Base-by-base conservation (phyloP, 75 land plant species). In the Chamaecyparis obtusa region DNA sequence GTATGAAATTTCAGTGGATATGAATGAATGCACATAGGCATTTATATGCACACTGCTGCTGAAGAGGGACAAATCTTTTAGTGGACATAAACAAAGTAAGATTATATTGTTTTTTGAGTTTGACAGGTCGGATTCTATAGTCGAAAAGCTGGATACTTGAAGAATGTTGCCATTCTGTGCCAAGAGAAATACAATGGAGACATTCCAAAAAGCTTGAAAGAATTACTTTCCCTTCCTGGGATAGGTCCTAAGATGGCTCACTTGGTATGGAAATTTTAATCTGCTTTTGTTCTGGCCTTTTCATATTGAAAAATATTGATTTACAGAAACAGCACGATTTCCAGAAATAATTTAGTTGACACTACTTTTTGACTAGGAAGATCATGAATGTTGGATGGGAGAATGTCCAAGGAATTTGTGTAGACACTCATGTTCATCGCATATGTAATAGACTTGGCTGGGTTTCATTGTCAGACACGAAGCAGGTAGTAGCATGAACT, bases 201-300 rank as follows among this genome's bases (percentile, higher is more conserved):
- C 57, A 97, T 97, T 83, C 99, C 99, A 15, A 93, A 89, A 57
- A 88, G 90, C 39, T 88, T 97, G 76, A 86, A 91, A 85, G 97
- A 91, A 36, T 87, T 97, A 37, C 96, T 97, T 39, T 80, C 90
- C 14, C 94, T 97, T 67, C 97, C 97, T 8, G 99, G 99, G 83
- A 92, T 97, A 81, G 99, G 99, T 41, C 96, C 97, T 56, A 97
- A 97, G 88, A 97, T 97, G 97, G 99, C 99, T 55, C 99, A 97
- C 88, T 83, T 97, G 92, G 99, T 97, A 93, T 27, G 90, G 11
- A 24, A 71, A 39, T 1, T 1, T 24, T 21, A 11, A 86, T 72
- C 49, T 64, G 21, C 19, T 46, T 69, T 19, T 46, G 54, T 35
- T 56, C 24, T 87, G 49, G 35, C 32, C 49, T 74, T 85, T 41